Percentiles rank a stretch among this genome's conserved stretches.
These are phyloP conservation scores for Waitea zeae DNA, from an alignment of 1,284 basidiomycete species.

Conservation along the genomic window DNA sequence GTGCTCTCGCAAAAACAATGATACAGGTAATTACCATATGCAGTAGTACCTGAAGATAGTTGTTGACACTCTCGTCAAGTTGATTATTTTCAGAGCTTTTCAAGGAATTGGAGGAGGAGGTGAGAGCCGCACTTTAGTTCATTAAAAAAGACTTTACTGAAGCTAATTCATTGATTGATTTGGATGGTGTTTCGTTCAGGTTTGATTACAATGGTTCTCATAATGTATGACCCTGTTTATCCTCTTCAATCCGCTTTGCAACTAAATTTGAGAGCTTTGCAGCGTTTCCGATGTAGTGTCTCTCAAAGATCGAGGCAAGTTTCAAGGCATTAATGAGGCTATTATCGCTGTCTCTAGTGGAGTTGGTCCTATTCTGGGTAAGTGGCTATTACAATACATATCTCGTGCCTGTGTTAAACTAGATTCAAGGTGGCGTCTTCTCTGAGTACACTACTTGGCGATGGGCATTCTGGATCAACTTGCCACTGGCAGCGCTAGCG, in stretches of 20 bases:
- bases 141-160: background rate
- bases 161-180: background rate
- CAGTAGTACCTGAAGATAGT: background rate
- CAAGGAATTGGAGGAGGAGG: slow-evolving; percentile 16
- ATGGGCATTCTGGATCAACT: slow-evolving; percentile 16
- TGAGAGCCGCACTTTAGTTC: slow-evolving; percentile 8
- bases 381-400: slow-evolving; percentile 2
- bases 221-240: slow-evolving; percentile 6
- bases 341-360: slow-evolving; percentile 14
- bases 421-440: slow-evolving; percentile 5
- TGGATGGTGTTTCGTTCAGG: no score
- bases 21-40: slow-evolving; percentile 9
- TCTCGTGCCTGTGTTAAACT: no score
- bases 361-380: slow-evolving; percentile 6
- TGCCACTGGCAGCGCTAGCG: slow-evolving; percentile 17
- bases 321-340: slow-evolving; percentile 11
- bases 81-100: slow-evolving; percentile 27
- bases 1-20: slow-evolving; percentile 18
- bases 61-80: slow-evolving; percentile 6
- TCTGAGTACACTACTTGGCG: slow-evolving; percentile 6
- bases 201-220: slow-evolving; percentile 9
- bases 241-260: background rate
- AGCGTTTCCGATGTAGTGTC: slow-evolving; percentile 16
- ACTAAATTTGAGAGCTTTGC: background rate
- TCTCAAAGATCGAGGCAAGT: slow-evolving; percentile 13